Percentiles rank a stretch among this genome's conserved stretches.
These are phyloP conservation scores for Botrytis aclada DNA, from an alignment of 2,329 filamentous ascomycete genomes.

Conservation along the genomic window DNA sequence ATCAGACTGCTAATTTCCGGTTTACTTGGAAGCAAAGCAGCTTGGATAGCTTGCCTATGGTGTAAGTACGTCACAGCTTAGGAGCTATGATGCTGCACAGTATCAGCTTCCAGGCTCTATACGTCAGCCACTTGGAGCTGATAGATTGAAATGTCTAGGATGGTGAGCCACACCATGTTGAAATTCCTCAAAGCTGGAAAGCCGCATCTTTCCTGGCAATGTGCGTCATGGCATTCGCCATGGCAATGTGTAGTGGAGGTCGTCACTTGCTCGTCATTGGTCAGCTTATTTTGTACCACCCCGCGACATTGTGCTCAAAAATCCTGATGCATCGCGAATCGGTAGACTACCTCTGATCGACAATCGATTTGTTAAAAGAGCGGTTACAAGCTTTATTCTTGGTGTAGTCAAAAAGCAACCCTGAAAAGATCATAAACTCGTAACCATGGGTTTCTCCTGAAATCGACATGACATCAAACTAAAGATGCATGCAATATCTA, in stretches of 20 bases:
- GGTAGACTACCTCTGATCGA: not conserved
- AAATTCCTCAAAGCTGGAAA: constrained; percentile 6
- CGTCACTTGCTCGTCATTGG: not conserved
- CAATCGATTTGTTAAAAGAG: not conserved
- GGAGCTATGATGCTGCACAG: constrained; percentile 9
- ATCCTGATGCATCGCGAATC: not conserved
- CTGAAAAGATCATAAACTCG: not conserved
- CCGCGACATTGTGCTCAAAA: not conserved
- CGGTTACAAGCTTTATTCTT: not conserved
- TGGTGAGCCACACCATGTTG: constrained; percentile 3
- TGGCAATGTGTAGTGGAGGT: not conserved
- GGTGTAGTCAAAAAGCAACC: not conserved
- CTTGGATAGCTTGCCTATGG: constrained; percentile 12
- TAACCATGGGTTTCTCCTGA: not conserved
- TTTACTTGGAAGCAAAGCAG: constrained; percentile 14
- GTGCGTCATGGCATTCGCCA: constrained; percentile 13
- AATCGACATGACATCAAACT: constrained; percentile 15
- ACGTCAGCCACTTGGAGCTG: constrained; percentile 15
- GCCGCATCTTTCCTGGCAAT: constrained; percentile 5
- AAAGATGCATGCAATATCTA: not conserved
- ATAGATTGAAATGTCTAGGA: not conserved
- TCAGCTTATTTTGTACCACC: not conserved
- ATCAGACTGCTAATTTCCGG: constrained; percentile 14
- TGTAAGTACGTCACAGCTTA: constrained; percentile 16
- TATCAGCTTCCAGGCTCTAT: constrained; percentile 1